Conservation (phyloP, 2,329 filamentous ascomycete species). For the Claviceps purpurea region DNA sequence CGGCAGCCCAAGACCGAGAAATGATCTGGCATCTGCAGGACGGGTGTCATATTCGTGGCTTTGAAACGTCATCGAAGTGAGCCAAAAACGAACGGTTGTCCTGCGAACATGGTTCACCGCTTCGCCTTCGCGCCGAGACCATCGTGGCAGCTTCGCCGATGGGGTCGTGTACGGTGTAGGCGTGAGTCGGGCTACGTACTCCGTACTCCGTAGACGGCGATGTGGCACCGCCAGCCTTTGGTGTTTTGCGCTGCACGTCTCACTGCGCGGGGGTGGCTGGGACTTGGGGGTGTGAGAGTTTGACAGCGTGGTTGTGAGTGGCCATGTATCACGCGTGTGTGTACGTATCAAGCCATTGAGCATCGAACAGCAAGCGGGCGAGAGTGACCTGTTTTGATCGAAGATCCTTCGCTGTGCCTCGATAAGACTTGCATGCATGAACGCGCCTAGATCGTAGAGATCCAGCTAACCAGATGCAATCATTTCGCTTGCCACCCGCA, state of each 20-base stretch:
- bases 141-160: background rate
- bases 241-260: background rate
- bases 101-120: background rate
- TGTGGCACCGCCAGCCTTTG: background rate
- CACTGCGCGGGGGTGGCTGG: background rate
- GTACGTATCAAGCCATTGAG: background rate
- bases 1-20: background rate
- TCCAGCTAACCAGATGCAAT: background rate
- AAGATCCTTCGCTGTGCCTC: background rate
- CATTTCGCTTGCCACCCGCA: background rate
- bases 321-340: background rate
- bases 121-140: background rate
- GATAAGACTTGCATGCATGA: background rate
- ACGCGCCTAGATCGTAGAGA: background rate
- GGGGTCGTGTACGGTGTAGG: background rate
- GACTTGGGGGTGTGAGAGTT: background rate
- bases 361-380: background rate
- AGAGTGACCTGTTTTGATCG: background rate
- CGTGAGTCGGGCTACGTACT: too few relatives aligned
- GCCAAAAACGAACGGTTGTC: background rate
- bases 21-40: background rate
- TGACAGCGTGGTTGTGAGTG: too few relatives aligned
- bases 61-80: background rate
- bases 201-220: background rate
- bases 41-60: background rate